phyloP scores from a whole-genome alignment of 495 filamentous ascomycete genomes.

The Bacidia rubella region DNA sequence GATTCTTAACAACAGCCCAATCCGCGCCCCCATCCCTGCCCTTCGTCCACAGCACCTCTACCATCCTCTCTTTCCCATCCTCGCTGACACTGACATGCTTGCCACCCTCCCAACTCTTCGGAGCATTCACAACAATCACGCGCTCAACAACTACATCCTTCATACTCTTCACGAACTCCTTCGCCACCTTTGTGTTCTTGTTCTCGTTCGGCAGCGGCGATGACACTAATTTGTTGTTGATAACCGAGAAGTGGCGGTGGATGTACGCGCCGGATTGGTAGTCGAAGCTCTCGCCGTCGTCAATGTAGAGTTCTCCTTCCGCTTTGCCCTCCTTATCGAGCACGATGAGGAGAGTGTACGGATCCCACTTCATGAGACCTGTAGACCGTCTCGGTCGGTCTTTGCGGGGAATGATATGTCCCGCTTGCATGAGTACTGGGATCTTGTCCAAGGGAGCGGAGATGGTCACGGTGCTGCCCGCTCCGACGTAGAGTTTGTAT shows the following conservation, averaged over 20 bases:
- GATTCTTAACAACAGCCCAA: constrained; percentile 71
- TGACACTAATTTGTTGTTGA: constrained; percentile 35
- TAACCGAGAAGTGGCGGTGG: constrained; percentile 53
- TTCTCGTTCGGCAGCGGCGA: constrained; percentile 39
- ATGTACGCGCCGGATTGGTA: constrained; percentile 76
- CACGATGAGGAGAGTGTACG: constrained; percentile 77
- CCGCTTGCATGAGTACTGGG: constrained; percentile 80
- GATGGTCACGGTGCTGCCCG: constrained; percentile 52
- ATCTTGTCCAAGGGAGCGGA: constrained; percentile 71
- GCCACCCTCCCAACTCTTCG: constrained; percentile 54
- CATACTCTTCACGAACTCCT: constrained; percentile 64
- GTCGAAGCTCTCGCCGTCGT: constrained; percentile 88
- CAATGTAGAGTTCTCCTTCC: constrained; percentile 73
- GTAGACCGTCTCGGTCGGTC: constrained; percentile 75
- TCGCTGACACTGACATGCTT: constrained; percentile 52
- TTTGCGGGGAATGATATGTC: constrained; percentile 80
- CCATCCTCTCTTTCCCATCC: constrained; percentile 45
- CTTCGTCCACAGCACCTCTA: constrained; percentile 44
- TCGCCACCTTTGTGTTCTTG: constrained; percentile 46
- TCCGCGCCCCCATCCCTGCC: constrained; percentile 44
- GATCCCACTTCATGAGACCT: constrained; percentile 83
- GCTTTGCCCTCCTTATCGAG: constrained; percentile 55
- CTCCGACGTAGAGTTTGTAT: constrained; percentile 56
- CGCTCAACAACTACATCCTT: constrained; percentile 63
- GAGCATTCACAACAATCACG: constrained; percentile 69